phyloP scores from a whole-genome alignment of 108 stramenopile species.

The Pseudonitzschia delicatissima region DNA sequence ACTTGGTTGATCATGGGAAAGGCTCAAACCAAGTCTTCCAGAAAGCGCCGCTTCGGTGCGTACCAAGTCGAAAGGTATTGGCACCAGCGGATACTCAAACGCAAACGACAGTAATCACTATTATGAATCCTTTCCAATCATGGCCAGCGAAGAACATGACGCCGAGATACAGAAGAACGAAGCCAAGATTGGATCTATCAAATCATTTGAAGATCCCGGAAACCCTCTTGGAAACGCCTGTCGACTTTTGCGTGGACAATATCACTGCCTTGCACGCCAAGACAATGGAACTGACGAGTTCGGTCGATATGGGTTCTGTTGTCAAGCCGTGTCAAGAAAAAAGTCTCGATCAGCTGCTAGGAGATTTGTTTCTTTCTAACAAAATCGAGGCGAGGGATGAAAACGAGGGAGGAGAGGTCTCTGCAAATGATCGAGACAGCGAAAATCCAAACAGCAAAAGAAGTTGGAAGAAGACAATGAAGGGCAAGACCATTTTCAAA shows the following conservation, averaged over 20 bases:
- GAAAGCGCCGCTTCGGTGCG: too few species aligned
- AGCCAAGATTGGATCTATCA: too few species aligned
- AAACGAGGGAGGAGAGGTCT: neutral
- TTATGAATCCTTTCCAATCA: too few species aligned
- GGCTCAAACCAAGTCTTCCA: too few species aligned
- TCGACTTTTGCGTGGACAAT: constrained; percentile 2
- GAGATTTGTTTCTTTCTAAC: constrained; percentile 5
- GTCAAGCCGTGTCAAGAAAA: neutral
- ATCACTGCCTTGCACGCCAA: neutral
- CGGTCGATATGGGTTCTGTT: neutral
- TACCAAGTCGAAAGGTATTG: too few species aligned
- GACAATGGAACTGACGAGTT: too few species aligned
- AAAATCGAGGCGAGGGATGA: neutral
- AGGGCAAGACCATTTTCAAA: neutral
- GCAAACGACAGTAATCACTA: too few species aligned
- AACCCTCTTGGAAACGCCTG: constrained; percentile 5
- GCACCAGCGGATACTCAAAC: too few species aligned
- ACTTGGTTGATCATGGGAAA: too few species aligned
- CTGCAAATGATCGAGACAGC: neutral
- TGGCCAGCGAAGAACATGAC: too few species aligned
- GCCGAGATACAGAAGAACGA: too few species aligned
- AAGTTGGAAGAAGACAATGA: neutral
- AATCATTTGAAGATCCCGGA: neutral
- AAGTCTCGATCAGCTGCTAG: neutral
- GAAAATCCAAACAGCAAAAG: neutral